Conservation (phyloP, 2,329 filamentous ascomycete genomes). For the Fusarium protoensiforme region DNA sequence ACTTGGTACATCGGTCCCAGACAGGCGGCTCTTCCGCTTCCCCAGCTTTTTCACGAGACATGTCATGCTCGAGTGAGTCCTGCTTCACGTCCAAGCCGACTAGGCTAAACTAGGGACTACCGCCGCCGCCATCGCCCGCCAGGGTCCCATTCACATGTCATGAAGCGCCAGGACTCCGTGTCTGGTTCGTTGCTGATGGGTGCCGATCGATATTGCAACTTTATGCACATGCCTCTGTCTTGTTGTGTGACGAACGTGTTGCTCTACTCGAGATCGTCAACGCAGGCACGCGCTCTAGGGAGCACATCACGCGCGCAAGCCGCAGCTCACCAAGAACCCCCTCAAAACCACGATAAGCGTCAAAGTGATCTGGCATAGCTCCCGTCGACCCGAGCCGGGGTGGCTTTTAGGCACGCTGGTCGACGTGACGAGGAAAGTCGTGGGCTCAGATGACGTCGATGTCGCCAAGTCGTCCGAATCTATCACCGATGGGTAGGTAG, state of each 20-base stretch:
- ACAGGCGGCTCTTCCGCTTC: conserved; percentile 13
- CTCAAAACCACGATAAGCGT: neutral
- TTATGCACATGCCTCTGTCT: conserved; percentile 17
- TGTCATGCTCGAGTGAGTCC: conserved; percentile 11
- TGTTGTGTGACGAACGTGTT: neutral
- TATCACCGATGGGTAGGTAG: neutral
- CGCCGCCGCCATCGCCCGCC: conserved; percentile 24
- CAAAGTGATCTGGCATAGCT: neutral
- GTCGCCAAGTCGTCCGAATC: conserved; percentile 2
- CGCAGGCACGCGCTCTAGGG: conserved; percentile 22
- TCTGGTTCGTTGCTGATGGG: neutral
- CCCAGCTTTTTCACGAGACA: conserved; percentile 32
- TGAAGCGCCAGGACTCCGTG: conserved; percentile 6
- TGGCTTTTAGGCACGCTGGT: neutral
- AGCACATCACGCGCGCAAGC: conserved; percentile 24
- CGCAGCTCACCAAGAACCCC: conserved; percentile 7
- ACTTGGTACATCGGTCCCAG: conserved; percentile 3
- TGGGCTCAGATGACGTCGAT: conserved; percentile 5
- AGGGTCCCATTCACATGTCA: conserved; percentile 35
- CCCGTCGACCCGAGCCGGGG: conserved; percentile 11
- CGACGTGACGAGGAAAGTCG: conserved; percentile 5
- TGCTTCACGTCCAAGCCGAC: conserved; percentile 8
- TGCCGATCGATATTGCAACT: conserved; percentile 23
- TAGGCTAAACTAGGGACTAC: conserved; percentile 35
- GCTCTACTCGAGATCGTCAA: conserved; percentile 3